Evolutionary conservation across 768 basidiomycete genomes (phyloP).

Genomic region (Lepiota venenata): DNA sequence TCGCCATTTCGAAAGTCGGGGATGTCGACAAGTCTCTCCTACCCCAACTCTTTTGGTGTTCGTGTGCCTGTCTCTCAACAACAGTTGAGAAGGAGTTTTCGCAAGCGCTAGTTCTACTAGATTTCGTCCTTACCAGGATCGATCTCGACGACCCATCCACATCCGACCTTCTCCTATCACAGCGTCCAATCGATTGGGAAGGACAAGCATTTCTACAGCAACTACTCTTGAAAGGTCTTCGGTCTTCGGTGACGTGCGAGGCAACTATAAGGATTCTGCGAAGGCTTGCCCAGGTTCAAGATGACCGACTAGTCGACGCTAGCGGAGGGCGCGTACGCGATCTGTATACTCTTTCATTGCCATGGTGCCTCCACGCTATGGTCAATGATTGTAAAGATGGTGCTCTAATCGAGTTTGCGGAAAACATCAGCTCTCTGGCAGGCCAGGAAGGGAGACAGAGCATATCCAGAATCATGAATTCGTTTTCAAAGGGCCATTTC

Average conservation of each 20-base stretch:
- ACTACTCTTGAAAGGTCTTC: slow-evolving; percentile 69
- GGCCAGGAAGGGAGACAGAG: slow-evolving; percentile 69
- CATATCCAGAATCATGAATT: slow-evolving; percentile 85
- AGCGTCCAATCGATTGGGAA: slow-evolving; percentile 71
- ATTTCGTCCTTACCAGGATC: slow-evolving; percentile 60
- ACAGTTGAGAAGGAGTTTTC: slow-evolving; percentile 79
- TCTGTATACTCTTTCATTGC: slow-evolving; percentile 77
- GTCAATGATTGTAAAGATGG: slow-evolving; percentile 49
- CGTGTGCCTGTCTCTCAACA: slow-evolving; percentile 77
- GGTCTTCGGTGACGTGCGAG: slow-evolving; percentile 68
- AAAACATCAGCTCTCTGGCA: slow-evolving; percentile 70
- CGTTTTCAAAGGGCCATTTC: slow-evolving; percentile 85
- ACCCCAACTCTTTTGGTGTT: slow-evolving; percentile 88
- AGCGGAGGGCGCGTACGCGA: slow-evolving; percentile 74
- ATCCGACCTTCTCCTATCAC: slow-evolving; percentile 63
- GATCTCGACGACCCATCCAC: slow-evolving; percentile 69
- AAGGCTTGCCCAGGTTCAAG: slow-evolving; percentile 54
- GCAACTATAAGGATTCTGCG: slow-evolving; percentile 69
- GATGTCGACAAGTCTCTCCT: slow-evolving; percentile 60
- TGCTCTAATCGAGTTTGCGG: slow-evolving; percentile 64
- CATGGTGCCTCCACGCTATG: slow-evolving; percentile 87
- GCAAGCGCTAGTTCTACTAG: slow-evolving; percentile 62
- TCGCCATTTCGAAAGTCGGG: slow-evolving; percentile 50
- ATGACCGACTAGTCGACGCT: slow-evolving; percentile 66
- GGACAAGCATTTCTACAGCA: slow-evolving; percentile 64